These are phyloP conservation scores for Backusella australiensis DNA, from an alignment of 192 early-diverging fungal genomes.

Conservation along the genomic window DNA sequence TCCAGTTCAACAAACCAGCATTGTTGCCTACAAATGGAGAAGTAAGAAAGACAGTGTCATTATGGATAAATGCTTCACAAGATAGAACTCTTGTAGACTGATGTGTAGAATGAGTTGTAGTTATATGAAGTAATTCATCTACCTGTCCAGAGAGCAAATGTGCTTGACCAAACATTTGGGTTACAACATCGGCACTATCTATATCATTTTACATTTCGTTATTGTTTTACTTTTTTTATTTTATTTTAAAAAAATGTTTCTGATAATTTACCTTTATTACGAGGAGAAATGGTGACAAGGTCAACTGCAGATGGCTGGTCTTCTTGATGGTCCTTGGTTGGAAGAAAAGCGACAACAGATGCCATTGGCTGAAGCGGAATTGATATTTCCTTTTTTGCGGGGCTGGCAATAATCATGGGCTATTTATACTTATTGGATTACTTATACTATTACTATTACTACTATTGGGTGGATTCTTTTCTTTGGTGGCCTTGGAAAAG, in stretches of 20 bases:
- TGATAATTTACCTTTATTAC: constrained; percentile 13
- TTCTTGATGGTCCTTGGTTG: not conserved
- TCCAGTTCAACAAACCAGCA: constrained; percentile 24
- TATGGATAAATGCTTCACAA: constrained; percentile 35
- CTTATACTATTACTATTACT: constrained; percentile 33
- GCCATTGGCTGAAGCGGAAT: constrained; percentile 28
- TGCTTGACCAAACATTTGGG: constrained; percentile 21
- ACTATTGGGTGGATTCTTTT: constrained; percentile 25
- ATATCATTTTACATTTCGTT: not conserved
- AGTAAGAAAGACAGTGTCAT: constrained; percentile 31
- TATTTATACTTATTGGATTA: constrained; percentile 13
- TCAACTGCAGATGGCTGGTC: not conserved
- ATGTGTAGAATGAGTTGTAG: not conserved
- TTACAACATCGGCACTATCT: constrained; percentile 14
- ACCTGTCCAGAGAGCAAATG: constrained; percentile 4
- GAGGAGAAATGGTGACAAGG: constrained; percentile 2
- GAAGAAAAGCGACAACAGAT: constrained; percentile 1
- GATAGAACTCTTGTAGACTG: not conserved
- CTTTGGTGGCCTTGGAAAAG: constrained; percentile 42
- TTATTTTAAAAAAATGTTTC: not conserved
- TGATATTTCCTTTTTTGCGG: constrained; percentile 17
- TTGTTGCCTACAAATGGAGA: constrained; percentile 19
- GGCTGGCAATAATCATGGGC: constrained; percentile 29
- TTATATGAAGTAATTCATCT: constrained; percentile 16
- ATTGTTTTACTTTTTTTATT: not conserved